Evolutionary conservation across 2,329 filamentous ascomycete genomes (phyloP), one percentile per base, ranked within the genome.

Genomic region (Aspergillus novoparasiticus): DNA sequence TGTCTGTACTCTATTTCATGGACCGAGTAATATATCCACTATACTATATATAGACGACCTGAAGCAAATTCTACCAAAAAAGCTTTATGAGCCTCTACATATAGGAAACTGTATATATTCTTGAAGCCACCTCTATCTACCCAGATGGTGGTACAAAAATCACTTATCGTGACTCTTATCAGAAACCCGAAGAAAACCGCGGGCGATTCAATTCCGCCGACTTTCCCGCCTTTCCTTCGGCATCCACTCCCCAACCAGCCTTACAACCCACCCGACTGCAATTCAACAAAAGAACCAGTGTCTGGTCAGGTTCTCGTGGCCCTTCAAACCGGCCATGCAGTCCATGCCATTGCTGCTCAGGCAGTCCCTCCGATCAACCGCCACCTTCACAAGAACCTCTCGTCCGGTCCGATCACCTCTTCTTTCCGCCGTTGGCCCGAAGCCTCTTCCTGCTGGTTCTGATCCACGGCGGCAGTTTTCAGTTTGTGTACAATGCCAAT

Each of bases 401-500:
- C 64, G 66, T 51, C 64, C 70, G 3, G 51, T 67, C 30, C 71
- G 67, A 59, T 56, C 69, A n/a, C 68, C 68, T 30, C 59, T 73
- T 57, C 63, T 69, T 57, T 64, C 70, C 61, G 57, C 66, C 57
- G 59, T 62, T 58, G 54, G 60, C 57, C 60, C 70, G 61, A 70
- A 66, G 56, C 54, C 69, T 62, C 64, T 72, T 67, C 56, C 67
- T 60, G 62, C 64, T 59, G 57, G 58, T 61, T 63, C 62, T 61
- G 68, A 68, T 61, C 59, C 69, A 61, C 62, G 67, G 61, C 71
- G 74, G 66, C 66, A 58, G 51, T 76, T 77, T 70, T 79, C 79
- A 59, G 75, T 76, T 61, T 83, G 81, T 66, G 58, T 80, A 66
- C 77, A 76, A 76, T 82, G 80, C 48, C 79, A 76, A 62, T 78